Percentiles rank a stretch among this genome's conserved stretches.
These are phyloP conservation scores for Microbotryum saponariae DNA, from an alignment of 1,284 basidiomycete genomes.

Conservation along the genomic window DNA sequence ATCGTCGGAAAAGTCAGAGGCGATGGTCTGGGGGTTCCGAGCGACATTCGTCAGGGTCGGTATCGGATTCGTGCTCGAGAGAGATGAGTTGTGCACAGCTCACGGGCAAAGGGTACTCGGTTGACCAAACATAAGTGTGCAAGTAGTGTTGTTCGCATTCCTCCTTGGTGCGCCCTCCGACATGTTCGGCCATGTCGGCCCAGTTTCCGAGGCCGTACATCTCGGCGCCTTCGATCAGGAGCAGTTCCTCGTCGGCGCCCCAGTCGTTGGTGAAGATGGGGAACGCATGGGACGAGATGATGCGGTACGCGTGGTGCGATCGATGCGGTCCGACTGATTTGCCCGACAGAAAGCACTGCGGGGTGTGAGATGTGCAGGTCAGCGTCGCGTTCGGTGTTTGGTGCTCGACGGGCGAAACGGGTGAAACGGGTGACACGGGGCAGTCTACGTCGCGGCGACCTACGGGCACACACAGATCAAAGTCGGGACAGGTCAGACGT, in stretches of 20 bases:
- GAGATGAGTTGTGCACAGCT: conserved; percentile 1
- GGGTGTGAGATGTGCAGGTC: too few species aligned
- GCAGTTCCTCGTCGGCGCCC: conserved; percentile 96
- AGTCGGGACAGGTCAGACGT: conserved; percentile 35
- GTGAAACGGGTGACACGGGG: too few species aligned
- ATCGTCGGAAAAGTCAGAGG: conserved; percentile 62
- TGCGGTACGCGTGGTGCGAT: conserved; percentile 81
- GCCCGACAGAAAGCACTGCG: conserved; percentile 76
- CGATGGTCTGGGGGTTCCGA: conserved; percentile 51
- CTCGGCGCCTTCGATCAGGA: conserved; percentile 82
- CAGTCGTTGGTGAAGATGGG: conserved; percentile 93
- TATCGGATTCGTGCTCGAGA: not conserved
- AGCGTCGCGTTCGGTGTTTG: not conserved
- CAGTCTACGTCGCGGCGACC: not conserved
- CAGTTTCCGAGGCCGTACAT: conserved; percentile 91
- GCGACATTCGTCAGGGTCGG: too few species aligned
- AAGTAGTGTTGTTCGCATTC: conserved; percentile 90
- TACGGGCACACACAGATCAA: conserved; percentile 42
- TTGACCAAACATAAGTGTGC: conserved; percentile 68
- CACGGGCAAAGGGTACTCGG: conserved; percentile 70
- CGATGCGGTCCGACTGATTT: conserved; percentile 83
- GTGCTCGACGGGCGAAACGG: too few species aligned
- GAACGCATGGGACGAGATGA: conserved; percentile 88
- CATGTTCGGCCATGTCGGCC: conserved; percentile 91
- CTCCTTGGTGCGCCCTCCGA: conserved; percentile 79